Evolutionary conservation across 75 land plant species (phyloP), one percentile per base, ranked within the genome.

Genomic region (Larix kaempferi): DNA sequence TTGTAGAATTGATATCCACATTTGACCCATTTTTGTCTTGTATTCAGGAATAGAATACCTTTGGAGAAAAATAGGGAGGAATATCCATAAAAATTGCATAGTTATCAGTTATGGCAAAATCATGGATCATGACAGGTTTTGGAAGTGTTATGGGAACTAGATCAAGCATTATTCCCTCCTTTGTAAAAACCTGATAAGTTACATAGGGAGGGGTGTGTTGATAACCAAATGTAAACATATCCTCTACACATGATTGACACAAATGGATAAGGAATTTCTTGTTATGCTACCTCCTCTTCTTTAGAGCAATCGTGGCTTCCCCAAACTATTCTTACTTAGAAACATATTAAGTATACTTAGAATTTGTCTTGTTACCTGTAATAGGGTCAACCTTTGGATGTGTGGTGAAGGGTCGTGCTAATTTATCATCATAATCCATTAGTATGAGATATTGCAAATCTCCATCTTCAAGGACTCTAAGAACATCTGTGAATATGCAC

Each of bases 71-170:
- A 49, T 82, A 83, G 56, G 92, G 74, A 60, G 99, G 98, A 62
- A 95, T 88, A 81, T 98, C 99, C 99, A 95, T 88, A 78, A 98
- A 98, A 73, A 98, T 83, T 23, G 98, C 95, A 85, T 89, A 98
- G 79, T 98, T 95, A 67, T 98, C 94, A 23, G 99, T 98, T 81
- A 98, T 98, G 67, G 96, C 95, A 74, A 98, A 95, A 79, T 98
- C 99, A 87, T 98, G 99, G 94, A 98, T 95, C 95, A 95, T 88
- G 73, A 91, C 83, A 44, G 94, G 88, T 0, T 75, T 91, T 41
- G 98, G 73, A 57, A 98, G 71, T n/a, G 95, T 95, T 64, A 98
- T 95, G 14, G 95, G 94, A 12, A 98, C 98, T 25, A 98, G 95
- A 73, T 95, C 98, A 23, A 86, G 88, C 91, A 95, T 91, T 37